Base-by-base conservation (phyloP, 345 rosid genomes). In the Salix viminalis region DNA sequence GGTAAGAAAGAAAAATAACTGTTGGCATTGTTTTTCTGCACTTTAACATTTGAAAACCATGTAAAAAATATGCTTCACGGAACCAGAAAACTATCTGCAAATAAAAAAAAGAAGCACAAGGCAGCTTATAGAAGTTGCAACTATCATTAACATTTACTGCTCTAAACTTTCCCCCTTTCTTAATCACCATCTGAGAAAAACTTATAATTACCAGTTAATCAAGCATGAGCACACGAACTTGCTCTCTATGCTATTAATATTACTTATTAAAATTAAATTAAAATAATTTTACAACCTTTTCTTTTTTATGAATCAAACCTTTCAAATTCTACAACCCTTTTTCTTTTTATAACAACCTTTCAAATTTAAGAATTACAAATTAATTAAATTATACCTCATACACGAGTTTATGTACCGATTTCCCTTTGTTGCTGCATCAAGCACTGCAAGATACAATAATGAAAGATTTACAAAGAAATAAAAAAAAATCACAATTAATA, bases 371-470 rank as follows among this genome's bases (percentile, higher is more conserved):
- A 12, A 66, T 16, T 52, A 68, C 18, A 1, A 54, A 6, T 13
- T 24, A 41, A 24, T n/a, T 16, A 28, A 10, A 18, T 24, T 16
- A 44, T 65, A 95, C 99, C 96, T 91, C 74, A 95, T 92, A 84
- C 97, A 91, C 30, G 98, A 95, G 81, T 95, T 91, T 86, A 93
- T 90, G 83, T 88, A 95, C 21, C 91, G 91, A 46, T 93, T 95
- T 39, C 99, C 99, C 84, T 91, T 91, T 1, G 94, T 91, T 28
- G 98, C 91, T 44, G 93, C 97, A 85, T 93, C 97, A 28, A 95
- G 88, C 48, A 94, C 98, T 93, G 81, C 77, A 76, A 54, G 71
- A 42, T 36, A 75, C 16, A 67, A 32, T 36, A 66, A 50, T 37
- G 69, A 19, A 69, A 68, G 48, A 9, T 71, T 73, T 23, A 81